Percentiles rank a stretch among this genome's conserved stretches.
These are phyloP conservation scores for Cymbopogon flexuosus DNA, from an alignment of 202 grass and related monocot species.

Conservation along the genomic window DNA sequence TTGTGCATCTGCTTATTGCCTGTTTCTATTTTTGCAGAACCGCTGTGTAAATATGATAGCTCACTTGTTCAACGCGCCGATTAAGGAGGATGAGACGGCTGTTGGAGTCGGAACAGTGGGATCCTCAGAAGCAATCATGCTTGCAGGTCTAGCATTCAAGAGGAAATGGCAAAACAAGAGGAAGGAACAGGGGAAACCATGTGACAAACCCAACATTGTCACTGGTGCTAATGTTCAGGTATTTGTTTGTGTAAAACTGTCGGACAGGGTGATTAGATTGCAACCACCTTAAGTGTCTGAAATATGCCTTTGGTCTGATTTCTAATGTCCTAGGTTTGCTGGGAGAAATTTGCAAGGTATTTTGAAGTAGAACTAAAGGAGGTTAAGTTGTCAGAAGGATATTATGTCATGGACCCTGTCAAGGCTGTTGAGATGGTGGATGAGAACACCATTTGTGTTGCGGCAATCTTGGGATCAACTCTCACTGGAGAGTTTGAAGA, in stretches of 20 bases:
- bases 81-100: constrained; percentile 64
- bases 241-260: neutral
- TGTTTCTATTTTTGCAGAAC: constrained; percentile 43
- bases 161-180: constrained; percentile 85
- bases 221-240: constrained; percentile 96
- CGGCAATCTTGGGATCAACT: constrained; percentile 86
- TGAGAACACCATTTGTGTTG: constrained; percentile 89
- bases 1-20: neutral
- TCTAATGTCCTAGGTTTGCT: constrained; percentile 62
- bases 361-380: constrained; percentile 93
- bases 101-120: constrained; percentile 75
- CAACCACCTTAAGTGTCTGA: neutral
- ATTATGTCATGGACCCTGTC: constrained; percentile 82
- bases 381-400: constrained; percentile 79
- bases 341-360: constrained; percentile 95
- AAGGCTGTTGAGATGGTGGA: constrained; percentile 94
- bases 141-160: constrained; percentile 83
- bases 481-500: constrained; percentile 89
- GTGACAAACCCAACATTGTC: constrained; percentile 85
- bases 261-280: neutral
- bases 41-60: constrained; percentile 92
- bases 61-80: constrained; percentile 66
- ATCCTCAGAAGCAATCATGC: constrained; percentile 91
- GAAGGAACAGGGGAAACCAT: constrained; percentile 68
- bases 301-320: neutral